Conservation (phyloP, 2,329 filamentous ascomycete species). For the Phyllosticta citriasiana region DNA sequence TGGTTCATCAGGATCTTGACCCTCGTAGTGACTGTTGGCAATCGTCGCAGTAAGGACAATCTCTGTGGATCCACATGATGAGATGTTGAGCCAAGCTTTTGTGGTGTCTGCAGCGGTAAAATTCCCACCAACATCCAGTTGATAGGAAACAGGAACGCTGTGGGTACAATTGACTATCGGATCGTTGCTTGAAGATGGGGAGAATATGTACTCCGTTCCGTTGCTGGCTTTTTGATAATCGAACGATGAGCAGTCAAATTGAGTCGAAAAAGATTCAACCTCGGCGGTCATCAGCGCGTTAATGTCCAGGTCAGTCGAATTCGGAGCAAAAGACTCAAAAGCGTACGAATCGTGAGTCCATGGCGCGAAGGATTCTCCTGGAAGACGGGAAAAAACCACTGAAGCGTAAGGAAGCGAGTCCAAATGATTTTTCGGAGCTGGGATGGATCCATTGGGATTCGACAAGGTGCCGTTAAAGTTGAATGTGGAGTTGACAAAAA, state of each 20-base stretch:
- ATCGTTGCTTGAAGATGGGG: background rate
- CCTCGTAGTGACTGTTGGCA: too few relatives aligned
- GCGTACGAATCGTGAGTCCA: background rate
- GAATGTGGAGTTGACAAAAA: background rate
- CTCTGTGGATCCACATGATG: too few relatives aligned
- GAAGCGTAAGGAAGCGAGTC: background rate
- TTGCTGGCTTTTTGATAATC: too few relatives aligned
- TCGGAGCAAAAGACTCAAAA: background rate
- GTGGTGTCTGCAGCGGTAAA: too few relatives aligned
- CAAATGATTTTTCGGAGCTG: background rate
- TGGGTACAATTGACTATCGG: background rate
- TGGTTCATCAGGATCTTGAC: too few relatives aligned
- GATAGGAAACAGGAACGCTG: background rate
- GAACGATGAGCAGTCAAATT: background rate
- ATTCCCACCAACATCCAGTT: too few relatives aligned
- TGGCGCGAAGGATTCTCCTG: background rate
- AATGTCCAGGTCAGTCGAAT: background rate
- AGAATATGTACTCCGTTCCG: background rate
- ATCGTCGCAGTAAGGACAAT: too few relatives aligned
- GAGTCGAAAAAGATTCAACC: background rate
- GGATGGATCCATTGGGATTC: background rate
- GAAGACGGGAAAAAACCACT: background rate
- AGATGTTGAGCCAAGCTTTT: too few relatives aligned
- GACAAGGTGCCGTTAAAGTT: background rate
- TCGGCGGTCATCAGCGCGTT: background rate